phyloP scores from a whole-genome alignment of 345 rosid genomes.

The Euphorbia peplus region DNA sequence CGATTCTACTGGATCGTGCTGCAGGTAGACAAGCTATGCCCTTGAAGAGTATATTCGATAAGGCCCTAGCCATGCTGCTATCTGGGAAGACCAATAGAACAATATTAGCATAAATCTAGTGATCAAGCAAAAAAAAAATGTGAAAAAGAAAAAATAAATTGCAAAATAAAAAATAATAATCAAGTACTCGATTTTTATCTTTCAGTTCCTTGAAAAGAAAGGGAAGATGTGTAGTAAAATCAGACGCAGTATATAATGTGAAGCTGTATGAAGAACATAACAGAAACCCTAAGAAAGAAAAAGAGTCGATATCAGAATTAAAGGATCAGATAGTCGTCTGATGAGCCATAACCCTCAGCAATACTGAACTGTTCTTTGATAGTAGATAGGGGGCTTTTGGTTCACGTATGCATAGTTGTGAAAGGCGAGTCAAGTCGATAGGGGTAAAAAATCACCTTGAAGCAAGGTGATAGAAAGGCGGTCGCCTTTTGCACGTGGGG shows the following conservation, averaged over 20 bases:
- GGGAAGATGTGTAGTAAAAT: neutral
- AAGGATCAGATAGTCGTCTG: too few relatives aligned
- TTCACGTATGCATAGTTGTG: too few relatives aligned
- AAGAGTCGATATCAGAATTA: too few relatives aligned
- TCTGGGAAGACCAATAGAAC: neutral
- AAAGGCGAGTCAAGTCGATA: too few relatives aligned
- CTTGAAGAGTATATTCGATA: conserved; percentile 52
- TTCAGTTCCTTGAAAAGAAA: neutral
- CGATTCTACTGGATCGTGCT: conserved; percentile 42
- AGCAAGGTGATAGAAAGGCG: too few relatives aligned
- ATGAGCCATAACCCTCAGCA: too few relatives aligned
- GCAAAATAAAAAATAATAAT: neutral
- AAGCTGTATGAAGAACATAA: neutral
- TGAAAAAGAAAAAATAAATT: neutral
- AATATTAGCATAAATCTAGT: neutral
- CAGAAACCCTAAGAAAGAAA: neutral
- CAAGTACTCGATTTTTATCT: too few relatives aligned
- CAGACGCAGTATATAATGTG: neutral
- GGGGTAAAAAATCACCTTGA: too few relatives aligned
- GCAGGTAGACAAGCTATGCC: conserved; percentile 44
- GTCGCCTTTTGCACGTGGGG: too few relatives aligned
- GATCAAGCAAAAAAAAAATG: neutral
- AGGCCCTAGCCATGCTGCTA: conserved; percentile 50
- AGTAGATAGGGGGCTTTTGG: too few relatives aligned
- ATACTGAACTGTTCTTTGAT: too few relatives aligned